Evolutionary conservation across 2,329 filamentous ascomycete species (phyloP).

Genomic region (Zelopaecilomyces penicillatus): DNA sequence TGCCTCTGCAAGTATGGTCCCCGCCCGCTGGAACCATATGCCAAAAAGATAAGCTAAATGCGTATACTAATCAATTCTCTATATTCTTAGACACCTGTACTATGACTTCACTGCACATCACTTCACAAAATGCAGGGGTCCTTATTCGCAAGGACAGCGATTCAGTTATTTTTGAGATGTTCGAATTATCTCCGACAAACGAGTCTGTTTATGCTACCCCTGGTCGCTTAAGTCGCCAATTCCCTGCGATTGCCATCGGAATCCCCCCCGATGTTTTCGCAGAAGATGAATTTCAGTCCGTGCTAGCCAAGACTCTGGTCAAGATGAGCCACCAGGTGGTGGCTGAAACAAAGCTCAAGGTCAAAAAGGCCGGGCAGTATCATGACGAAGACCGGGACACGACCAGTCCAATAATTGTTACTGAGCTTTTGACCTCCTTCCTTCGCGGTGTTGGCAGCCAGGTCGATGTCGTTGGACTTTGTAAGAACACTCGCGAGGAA

Average conservation of each 20-base stretch:
- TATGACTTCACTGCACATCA: neutral
- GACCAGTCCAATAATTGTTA: slow-evolving; percentile 40
- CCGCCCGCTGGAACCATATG: no score
- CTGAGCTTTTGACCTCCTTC: slow-evolving; percentile 35
- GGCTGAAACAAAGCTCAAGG: slow-evolving; percentile 10
- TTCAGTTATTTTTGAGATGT: slow-evolving; percentile 20
- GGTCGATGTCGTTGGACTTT: slow-evolving; percentile 17
- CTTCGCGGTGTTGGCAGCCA: slow-evolving; percentile 28
- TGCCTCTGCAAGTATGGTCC: slow-evolving; percentile 1
- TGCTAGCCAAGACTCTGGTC: slow-evolving; percentile 16
- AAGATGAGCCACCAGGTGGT: slow-evolving; percentile 22
- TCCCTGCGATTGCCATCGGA: slow-evolving; percentile 15
- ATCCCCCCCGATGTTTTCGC: slow-evolving; percentile 12
- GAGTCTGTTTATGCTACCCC: slow-evolving; percentile 14
- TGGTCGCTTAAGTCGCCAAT: slow-evolving; percentile 22
- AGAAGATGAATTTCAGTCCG: slow-evolving; percentile 12
- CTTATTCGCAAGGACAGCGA: slow-evolving; percentile 15
- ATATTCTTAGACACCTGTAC: no score
- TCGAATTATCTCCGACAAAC: slow-evolving; percentile 25
- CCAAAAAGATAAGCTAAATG: no score
- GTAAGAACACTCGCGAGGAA: slow-evolving; percentile 48
- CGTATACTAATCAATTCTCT: no score
- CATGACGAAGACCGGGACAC: slow-evolving; percentile 40
- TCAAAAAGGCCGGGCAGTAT: slow-evolving; percentile 27
- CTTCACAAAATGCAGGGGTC: slow-evolving; percentile 27